Base-by-base conservation (phyloP, 345 rosid species). In the Camelina sativa region DNA sequence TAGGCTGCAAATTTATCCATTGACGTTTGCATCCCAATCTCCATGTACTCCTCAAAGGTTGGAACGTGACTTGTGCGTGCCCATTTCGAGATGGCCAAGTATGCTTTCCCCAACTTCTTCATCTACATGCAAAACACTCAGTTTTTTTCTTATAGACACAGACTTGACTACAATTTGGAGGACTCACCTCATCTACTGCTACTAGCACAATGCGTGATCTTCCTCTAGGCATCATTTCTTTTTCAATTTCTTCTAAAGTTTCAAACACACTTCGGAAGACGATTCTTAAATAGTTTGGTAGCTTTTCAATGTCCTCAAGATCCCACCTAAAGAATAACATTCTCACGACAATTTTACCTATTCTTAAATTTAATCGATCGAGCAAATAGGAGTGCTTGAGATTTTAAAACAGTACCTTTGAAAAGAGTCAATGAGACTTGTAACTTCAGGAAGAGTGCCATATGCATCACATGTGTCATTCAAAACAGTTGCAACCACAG, bases 1-100 rank as follows among this genome's bases (percentile, higher is more conserved):
- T n/a, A 15, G 7, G 38, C 38, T 15, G 50, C 50, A 15, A 15
- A 46, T 5, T 46, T 2, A 15, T 46, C 50, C 59, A 67, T 11
- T 52, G 13, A 35, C 20, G 38, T 35, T 2, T 35, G 38, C 9
- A 52, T 1, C 11, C 68, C 68, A 61, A 62, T 22, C n/a, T 72
- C 68, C 76, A 72, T 62, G 52, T 72, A 72, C 41, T 72, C 76
- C 11, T 72, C 76, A 62, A 72, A 72, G 28, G 68, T 72, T 62
- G 76, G 76, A 53, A 72, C 68, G 25, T 71, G 61, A 47, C 60
- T 22, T 22, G 7, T 2, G 3, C 67, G 40, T 61, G 68, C 66
- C 67, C 75, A 71, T 38, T 23, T 60, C 13, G 75, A 23, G 12
- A 71, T 4, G n/a, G 16, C 23, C 30, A 51, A 35, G 52, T 37